phyloP scores from a whole-genome alignment of 345 rosid genomes.

The Ceriops decandra region DNA sequence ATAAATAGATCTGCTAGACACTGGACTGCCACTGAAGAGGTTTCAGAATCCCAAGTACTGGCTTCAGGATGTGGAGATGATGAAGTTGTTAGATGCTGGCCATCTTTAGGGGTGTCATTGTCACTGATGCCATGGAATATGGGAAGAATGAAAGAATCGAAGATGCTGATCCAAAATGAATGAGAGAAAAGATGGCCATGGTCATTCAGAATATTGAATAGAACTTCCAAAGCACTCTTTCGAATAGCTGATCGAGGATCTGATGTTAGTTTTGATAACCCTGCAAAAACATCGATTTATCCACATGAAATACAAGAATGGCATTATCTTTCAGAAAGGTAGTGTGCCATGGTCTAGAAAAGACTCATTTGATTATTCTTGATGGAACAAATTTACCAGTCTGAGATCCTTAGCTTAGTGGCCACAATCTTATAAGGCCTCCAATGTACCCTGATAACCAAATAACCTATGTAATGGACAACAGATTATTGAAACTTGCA shows the following conservation, averaged over 20 bases:
- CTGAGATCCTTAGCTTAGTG: neutral
- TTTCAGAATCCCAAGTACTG: conserved; percentile 75
- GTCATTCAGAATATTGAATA: conserved; percentile 89
- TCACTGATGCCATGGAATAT: conserved; percentile 47
- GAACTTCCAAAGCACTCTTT: conserved; percentile 87
- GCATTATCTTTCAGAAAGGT: neutral
- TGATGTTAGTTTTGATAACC: conserved; percentile 73
- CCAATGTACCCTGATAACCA: neutral
- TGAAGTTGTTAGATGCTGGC: conserved; percentile 35
- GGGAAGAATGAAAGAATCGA: conserved; percentile 57
- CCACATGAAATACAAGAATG: neutral
- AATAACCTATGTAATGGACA: no score
- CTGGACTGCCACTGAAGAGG: conserved; percentile 60
- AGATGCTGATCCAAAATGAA: conserved; percentile 62
- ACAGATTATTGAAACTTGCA: no score
- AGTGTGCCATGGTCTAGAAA: neutral
- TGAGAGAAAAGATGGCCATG: conserved; percentile 91
- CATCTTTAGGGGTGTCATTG: conserved; percentile 43
- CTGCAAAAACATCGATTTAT: conserved; percentile 42
- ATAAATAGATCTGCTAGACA: conserved; percentile 75
- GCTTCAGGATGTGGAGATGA: conserved; percentile 44
- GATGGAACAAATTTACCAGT: neutral
- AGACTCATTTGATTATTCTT: neutral
- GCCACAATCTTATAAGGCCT: neutral
- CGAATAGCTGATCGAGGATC: conserved; percentile 80